These are phyloP conservation scores for Colletotrichum incanum DNA, from an alignment of 2,329 filamentous ascomycete species.

Conservation along the genomic window DNA sequence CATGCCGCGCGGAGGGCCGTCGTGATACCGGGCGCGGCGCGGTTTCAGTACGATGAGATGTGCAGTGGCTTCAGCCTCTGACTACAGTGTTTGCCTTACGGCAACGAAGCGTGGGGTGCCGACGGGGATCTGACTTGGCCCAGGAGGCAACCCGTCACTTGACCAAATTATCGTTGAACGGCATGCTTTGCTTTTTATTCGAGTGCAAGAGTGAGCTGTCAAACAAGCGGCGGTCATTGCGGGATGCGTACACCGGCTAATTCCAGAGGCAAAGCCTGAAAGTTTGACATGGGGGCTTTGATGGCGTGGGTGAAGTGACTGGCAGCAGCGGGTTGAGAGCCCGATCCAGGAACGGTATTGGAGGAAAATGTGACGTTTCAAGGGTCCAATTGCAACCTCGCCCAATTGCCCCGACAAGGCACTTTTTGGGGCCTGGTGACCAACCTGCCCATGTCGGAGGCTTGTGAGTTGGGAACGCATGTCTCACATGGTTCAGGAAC, in stretches of 20 bases:
- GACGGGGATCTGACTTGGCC: slow-evolving; percentile 21
- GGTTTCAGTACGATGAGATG: background rate
- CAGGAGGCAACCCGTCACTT: slow-evolving; percentile 15
- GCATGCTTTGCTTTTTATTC: slow-evolving; percentile 22
- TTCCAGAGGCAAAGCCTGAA: slow-evolving; percentile 10
- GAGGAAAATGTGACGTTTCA: slow-evolving; percentile 34
- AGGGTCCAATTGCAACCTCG: slow-evolving; percentile 33
- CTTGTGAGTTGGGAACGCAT: slow-evolving; percentile 26
- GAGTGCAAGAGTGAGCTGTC: slow-evolving; percentile 23
- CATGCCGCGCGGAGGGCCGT: slow-evolving; percentile 8
- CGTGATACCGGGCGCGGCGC: slow-evolving; percentile 13
- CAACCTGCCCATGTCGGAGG: slow-evolving; percentile 24
- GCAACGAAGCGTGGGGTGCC: slow-evolving; percentile 14
- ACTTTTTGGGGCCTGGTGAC: slow-evolving; percentile 29
- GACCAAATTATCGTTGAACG: slow-evolving; percentile 9
- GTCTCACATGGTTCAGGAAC: slow-evolving; percentile 39
- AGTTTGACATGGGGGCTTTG: background rate
- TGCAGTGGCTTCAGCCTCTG: slow-evolving; percentile 23
- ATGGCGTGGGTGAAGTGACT: slow-evolving; percentile 2
- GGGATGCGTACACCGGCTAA: slow-evolving; percentile 9
- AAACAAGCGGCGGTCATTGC: slow-evolving; percentile 35
- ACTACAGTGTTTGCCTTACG: slow-evolving; percentile 13
- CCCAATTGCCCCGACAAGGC: slow-evolving; percentile 12
- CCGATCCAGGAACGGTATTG: slow-evolving; percentile 11
- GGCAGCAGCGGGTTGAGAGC: background rate